Conservation (phyloP, 1,284 basidiomycete genomes). For the Moniliophthora roreri region DNA sequence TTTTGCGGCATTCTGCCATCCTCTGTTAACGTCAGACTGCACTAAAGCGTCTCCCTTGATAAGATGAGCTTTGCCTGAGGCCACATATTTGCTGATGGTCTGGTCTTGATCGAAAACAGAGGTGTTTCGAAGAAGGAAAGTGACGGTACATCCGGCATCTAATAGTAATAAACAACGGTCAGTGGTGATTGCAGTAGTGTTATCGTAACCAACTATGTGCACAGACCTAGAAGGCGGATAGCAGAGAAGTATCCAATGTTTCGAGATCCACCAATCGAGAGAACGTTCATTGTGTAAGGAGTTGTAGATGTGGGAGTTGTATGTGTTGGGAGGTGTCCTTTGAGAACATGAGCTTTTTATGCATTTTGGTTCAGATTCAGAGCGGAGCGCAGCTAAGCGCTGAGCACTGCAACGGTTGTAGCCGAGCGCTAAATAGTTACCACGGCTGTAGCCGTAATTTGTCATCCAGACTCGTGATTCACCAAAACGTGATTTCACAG, state of each 20-base stretch:
- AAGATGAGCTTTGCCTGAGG: conserved; percentile 41
- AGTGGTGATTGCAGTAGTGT: not conserved
- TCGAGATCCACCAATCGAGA: conserved; percentile 60
- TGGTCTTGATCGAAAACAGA: conserved; percentile 45
- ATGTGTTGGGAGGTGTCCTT: no score
- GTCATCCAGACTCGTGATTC: no score
- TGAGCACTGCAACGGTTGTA: no score
- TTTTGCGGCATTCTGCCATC: conserved; percentile 42
- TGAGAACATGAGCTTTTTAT: no score
- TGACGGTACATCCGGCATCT: conserved; percentile 49
- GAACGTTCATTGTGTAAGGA: conserved; percentile 25
- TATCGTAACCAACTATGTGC: not conserved
- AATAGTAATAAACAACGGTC: not conserved
- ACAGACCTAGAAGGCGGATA: conserved; percentile 48
- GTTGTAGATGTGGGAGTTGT: no score
- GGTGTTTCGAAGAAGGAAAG: conserved; percentile 47
- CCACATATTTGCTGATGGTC: conserved; percentile 39
- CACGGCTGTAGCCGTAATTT: no score
- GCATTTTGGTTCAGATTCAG: no score
- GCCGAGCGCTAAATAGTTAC: no score
- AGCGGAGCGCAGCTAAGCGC: no score
- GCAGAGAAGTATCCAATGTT: conserved; percentile 63
- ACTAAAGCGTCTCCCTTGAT: conserved; percentile 54
- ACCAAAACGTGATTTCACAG: no score
- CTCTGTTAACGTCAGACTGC: conserved; percentile 39